A percentile compares a stretch with the other conserved stretches of the same genome.
phyloP scores from a whole-genome alignment of 2,329 filamentous ascomycete species.

The Rachicladosporium sp. region DNA sequence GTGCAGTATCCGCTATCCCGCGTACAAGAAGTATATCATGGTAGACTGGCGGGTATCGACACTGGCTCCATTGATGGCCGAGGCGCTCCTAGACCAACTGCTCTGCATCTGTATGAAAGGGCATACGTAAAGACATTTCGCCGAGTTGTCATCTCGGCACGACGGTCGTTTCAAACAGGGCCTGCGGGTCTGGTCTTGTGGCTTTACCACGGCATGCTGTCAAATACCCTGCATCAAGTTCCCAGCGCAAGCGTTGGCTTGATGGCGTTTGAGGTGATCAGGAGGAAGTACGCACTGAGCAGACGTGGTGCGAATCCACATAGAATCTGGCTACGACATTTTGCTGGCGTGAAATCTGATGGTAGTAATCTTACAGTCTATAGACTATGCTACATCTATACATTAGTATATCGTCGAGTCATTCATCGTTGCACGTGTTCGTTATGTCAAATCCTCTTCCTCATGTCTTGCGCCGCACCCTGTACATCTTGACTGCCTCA shows the following conservation, averaged over 20 bases:
- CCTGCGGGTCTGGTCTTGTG: slow-evolving; percentile 44
- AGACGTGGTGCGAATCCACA: slow-evolving; percentile 52
- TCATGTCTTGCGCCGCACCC: too few relatives aligned
- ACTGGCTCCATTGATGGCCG: slow-evolving; percentile 30
- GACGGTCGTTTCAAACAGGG: slow-evolving; percentile 29
- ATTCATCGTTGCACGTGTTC: too few relatives aligned
- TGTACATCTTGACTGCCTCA: too few relatives aligned
- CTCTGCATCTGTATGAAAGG: slow-evolving; percentile 54
- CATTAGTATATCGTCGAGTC: too few relatives aligned
- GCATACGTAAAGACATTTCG: slow-evolving; percentile 58
- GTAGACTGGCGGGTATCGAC: slow-evolving; percentile 60
- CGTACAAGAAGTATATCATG: slow-evolving; percentile 61
- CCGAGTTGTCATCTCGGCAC: slow-evolving; percentile 47
- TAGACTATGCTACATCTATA: background rate
- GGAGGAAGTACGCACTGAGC: slow-evolving; percentile 57
- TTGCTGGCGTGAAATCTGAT: slow-evolving; percentile 36
- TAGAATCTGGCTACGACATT: slow-evolving; percentile 57
- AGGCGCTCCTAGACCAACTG: slow-evolving; percentile 31
- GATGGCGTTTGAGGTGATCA: slow-evolving; percentile 66
- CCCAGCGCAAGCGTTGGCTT: slow-evolving; percentile 65
- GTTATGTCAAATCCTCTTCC: too few relatives aligned
- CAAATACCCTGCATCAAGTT: slow-evolving; percentile 59
- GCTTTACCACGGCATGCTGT: slow-evolving; percentile 61
- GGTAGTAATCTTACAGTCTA: slow-evolving; percentile 1
- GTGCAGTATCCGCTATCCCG: slow-evolving; percentile 60